Conservation (phyloP, 805 yeast genomes). For the Torulaspora indica region DNA sequence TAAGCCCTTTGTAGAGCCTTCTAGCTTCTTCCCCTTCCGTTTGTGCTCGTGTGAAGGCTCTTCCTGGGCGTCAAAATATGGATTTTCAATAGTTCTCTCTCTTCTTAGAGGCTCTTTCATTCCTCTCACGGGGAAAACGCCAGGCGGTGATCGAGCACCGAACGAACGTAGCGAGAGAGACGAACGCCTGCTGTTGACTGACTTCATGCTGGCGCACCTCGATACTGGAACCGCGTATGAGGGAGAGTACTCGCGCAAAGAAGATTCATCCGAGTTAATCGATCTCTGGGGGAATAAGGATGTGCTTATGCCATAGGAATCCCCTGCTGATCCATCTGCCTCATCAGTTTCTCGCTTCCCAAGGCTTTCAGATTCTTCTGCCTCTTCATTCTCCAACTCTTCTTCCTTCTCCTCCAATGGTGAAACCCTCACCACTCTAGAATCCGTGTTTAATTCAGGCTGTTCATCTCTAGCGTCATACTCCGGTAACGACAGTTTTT, state of each 20-base stretch:
- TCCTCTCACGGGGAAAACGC: slow-evolving; percentile 75
- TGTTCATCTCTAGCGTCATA: slow-evolving; percentile 76
- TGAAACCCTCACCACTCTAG: slow-evolving; percentile 62
- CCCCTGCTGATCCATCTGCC: not conserved
- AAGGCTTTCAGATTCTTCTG: slow-evolving; percentile 6
- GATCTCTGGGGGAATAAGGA: not conserved
- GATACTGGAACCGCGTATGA: slow-evolving; percentile 1
- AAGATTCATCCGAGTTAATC: not conserved
- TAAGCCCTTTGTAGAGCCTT: too few species aligned
- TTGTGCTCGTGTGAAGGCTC: not conserved
- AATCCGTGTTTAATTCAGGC: slow-evolving; percentile 70
- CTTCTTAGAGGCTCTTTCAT: slow-evolving; percentile 62
- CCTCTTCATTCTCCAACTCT: slow-evolving; percentile 6
- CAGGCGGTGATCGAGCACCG: slow-evolving; percentile 54
- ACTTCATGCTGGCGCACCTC: slow-evolving; percentile 2
- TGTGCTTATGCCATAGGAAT: not conserved
- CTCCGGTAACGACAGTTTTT: slow-evolving; percentile 55
- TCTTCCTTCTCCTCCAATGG: slow-evolving; percentile 14
- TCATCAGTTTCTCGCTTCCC: slow-evolving; percentile 10
- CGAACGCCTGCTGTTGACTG: slow-evolving; percentile 7
- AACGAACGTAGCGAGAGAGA: slow-evolving; percentile 5
- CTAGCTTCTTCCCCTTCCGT: not conserved
- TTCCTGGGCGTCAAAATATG: slow-evolving; percentile 12
- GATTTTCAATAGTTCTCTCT: slow-evolving; percentile 55
- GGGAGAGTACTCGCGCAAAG: not conserved